Evolutionary conservation across 179 eudicot genomes (phyloP), one percentile per base, ranked within the genome.

Genomic region (Spergularia azorica): DNA sequence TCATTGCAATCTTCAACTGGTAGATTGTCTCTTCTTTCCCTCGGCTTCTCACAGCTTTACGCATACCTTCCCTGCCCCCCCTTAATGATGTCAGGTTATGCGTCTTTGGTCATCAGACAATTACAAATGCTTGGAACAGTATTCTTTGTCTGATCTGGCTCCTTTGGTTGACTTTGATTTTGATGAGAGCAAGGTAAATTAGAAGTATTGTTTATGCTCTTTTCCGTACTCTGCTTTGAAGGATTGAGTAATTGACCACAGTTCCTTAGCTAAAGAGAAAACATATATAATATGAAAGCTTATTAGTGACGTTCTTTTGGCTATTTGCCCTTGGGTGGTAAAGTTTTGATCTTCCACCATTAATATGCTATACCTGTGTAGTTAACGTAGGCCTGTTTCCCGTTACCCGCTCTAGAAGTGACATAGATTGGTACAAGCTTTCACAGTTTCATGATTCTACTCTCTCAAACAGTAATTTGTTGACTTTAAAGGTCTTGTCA

Each of bases 181-280:
- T 81, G 98, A 94, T 68, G 97, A 94, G 86, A 92, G 81, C 86
- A 94, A 94, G 97, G 98, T 92, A 85, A 80, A 57, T 6, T 50
- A 64, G 38, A 77, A 63, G 36, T 63, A 62, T 70, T 21, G 0
- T 39, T 41, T 46, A 67, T 68, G 57, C 39, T 20, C 64, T 55
- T 72, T 71, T 16, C 52, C 77, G 52, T 63, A 57, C 43, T 54
- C 9, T 61, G 11, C 36, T 32, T 21, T 21, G 21, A 21, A 21
- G 0, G 0, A 21, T 21, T 21, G 0, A 46, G 2, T 9, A 8
- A 18, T 59, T 9, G 2, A 26, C 73, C 17, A 21, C 18, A 54
- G 54, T 36, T 52, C 43, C 60, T 32, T 70, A 41, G 21, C 21
- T 21, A 21, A 21, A 0, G 21, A 21, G 0, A 21, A 21, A 21